Percentiles rank a stretch among this genome's conserved stretches.
These are phyloP conservation scores for Sugiyamaella novakii DNA, from an alignment of 1,139 yeast genomes.

Conservation along the genomic window DNA sequence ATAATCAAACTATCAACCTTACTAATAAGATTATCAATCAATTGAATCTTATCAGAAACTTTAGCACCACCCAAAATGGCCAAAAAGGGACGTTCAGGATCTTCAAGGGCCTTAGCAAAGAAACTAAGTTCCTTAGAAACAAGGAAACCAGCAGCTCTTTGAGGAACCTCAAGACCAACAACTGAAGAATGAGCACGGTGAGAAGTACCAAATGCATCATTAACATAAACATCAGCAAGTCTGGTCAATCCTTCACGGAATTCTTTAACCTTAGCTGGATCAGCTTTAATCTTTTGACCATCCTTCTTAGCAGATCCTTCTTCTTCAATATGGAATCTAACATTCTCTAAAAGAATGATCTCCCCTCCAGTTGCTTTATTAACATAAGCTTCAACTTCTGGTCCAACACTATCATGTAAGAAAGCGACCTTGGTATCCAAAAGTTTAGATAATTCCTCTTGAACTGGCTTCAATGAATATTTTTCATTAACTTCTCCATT, in stretches of 20 bases:
- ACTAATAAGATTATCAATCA: conserved; percentile 93
- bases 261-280: conserved; percentile 72
- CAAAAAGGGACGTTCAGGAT: conserved; percentile 94
- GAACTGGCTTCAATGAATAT: conserved; percentile 90
- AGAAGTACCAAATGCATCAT: conserved; percentile 98
- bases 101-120: conserved; percentile 96
- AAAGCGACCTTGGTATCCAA: conserved; percentile 72
- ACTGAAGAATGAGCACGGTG: conserved; percentile 99
- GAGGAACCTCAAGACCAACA: conserved; percentile 92
- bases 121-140: conserved; percentile 94
- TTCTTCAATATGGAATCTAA: conserved; percentile 95
- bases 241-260: conserved; percentile 87
- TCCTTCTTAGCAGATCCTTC: conserved; percentile 91
- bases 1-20: conserved; percentile 90
- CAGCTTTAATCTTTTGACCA: conserved; percentile 89
- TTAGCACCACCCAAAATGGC: conserved; percentile 99
- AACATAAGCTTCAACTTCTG: conserved; percentile 77
- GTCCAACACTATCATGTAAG: conserved; percentile 85
- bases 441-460: conserved; percentile 76
- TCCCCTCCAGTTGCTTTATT: conserved; percentile 69
- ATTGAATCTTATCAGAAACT: conserved; percentile 96
- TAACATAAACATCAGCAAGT: conserved; percentile 92
- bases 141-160: conserved; percentile 96
- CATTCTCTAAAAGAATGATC: conserved; percentile 84
- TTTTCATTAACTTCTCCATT: conserved; percentile 83